A percentile compares a stretch with the other conserved stretches of the same genome.
Evolutionary conservation across 805 yeast species (phyloP).

Genomic region (Wickerhamiella musiphila): DNA sequence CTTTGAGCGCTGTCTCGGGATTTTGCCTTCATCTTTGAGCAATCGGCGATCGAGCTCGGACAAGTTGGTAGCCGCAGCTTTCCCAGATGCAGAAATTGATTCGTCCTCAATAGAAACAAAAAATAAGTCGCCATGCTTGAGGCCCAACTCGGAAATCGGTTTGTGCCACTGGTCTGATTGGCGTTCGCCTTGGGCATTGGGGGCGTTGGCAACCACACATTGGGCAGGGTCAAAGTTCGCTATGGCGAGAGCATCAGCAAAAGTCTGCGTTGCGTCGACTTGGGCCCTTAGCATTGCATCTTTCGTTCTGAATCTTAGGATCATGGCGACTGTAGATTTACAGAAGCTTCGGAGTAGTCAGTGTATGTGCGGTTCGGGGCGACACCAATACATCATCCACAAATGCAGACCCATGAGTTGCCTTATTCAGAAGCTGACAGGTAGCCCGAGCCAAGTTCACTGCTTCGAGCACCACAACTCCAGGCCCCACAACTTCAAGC

Average conservation of each 20-base stretch:
- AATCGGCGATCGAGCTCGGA: constrained; percentile 36
- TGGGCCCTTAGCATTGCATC: constrained; percentile 65
- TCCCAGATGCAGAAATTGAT: constrained; percentile 9
- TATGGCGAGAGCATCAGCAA: constrained; percentile 27
- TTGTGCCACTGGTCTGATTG: constrained; percentile 22
- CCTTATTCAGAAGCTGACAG: too few species aligned
- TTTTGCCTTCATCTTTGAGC: constrained; percentile 54
- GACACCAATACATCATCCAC: too few species aligned
- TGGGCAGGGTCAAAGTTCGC: constrained; percentile 22
- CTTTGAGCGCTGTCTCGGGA: constrained; percentile 39
- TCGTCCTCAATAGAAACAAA: constrained; percentile 26
- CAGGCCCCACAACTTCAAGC: neutral
- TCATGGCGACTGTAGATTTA: too few species aligned
- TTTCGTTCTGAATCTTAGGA: constrained; percentile 65
- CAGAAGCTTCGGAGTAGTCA: too few species aligned
- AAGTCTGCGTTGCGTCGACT: constrained; percentile 29
- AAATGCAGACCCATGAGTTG: too few species aligned
- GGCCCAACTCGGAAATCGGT: constrained; percentile 21
- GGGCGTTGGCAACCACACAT: constrained; percentile 28
- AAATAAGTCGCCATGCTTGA: constrained; percentile 41
- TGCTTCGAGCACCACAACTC: neutral
- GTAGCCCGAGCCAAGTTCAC: neutral
- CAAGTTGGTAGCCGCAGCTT: constrained; percentile 1
- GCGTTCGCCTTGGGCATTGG: constrained; percentile 28
- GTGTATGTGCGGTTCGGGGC: too few species aligned